Evolutionary conservation across 1,284 basidiomycete genomes (phyloP).

Genomic region (Cutaneotrichosporon spelunceum): DNA sequence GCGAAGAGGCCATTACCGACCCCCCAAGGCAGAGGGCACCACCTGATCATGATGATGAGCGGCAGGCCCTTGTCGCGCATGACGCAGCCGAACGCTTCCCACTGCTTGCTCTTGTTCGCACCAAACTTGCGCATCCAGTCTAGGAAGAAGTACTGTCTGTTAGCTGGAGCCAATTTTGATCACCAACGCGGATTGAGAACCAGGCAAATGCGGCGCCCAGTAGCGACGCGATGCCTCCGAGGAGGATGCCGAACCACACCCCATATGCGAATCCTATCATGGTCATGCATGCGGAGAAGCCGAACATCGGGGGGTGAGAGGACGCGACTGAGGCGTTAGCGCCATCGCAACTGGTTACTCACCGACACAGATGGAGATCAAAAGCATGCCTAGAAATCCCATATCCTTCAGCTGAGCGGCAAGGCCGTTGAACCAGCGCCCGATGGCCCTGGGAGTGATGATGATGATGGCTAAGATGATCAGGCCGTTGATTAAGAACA

Average conservation of each 20-base stretch:
- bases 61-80: constrained; percentile 48
- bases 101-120: constrained; percentile 41
- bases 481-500: constrained; percentile 30
- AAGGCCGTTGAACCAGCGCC: constrained; percentile 42
- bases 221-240: constrained; percentile 39
- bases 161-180: neutral
- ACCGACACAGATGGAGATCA: constrained; percentile 40
- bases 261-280: constrained; percentile 51
- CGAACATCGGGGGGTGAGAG: constrained; percentile 50
- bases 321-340: constrained; percentile 34
- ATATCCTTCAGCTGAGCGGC: constrained; percentile 34
- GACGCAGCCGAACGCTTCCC: constrained; percentile 50
- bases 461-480: constrained; percentile 35
- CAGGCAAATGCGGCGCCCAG: constrained; percentile 43
- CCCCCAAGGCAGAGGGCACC: constrained; percentile 50
- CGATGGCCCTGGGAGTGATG: constrained; percentile 45
- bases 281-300: constrained; percentile 46
- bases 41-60: constrained; percentile 51
- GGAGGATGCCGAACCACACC: constrained; percentile 44
- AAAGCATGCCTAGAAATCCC: constrained; percentile 40
- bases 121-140: constrained; percentile 39
- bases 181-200: constrained; percentile 43
- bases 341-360: constrained; percentile 16
- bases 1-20: constrained; percentile 51
- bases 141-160: constrained; percentile 47